phyloP scores from a whole-genome alignment of 2,329 filamentous ascomycete genomes.

The Aspergillus quadricinctus region DNA sequence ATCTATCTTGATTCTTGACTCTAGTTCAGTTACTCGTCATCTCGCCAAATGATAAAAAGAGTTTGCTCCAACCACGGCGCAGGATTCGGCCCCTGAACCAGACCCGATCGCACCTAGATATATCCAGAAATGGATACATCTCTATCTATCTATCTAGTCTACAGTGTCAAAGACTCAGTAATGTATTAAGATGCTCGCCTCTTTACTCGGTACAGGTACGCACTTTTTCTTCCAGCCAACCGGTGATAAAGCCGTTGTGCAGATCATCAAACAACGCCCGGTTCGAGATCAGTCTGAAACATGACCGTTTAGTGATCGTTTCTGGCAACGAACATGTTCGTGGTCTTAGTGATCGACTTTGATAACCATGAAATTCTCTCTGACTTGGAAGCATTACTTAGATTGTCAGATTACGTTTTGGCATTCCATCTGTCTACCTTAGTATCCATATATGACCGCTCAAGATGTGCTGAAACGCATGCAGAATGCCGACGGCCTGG shows the following conservation, averaged over 20 bases:
- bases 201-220: not conserved
- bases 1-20: not conserved
- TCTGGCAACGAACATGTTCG: not conserved
- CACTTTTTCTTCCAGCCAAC: not conserved
- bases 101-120: not conserved
- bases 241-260: not conserved
- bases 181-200: not conserved
- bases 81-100: constrained; percentile 5
- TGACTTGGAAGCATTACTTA: too few relatives aligned
- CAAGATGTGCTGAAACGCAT: too few relatives aligned
- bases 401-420: too few relatives aligned
- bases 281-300: not conserved
- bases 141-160: too few relatives aligned
- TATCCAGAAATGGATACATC: not conserved
- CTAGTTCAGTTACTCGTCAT: not conserved
- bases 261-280: not conserved
- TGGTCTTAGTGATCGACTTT: too few relatives aligned
- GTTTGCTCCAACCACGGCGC: not conserved
- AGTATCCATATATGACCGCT: too few relatives aligned
- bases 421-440: too few relatives aligned
- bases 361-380: too few relatives aligned
- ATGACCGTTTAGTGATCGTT: not conserved
- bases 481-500: too few relatives aligned
- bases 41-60: not conserved
- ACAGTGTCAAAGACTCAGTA: too few relatives aligned